Base-by-base conservation (phyloP, 2,329 filamentous ascomycete genomes). In the Cryphonectria parasitica region DNA sequence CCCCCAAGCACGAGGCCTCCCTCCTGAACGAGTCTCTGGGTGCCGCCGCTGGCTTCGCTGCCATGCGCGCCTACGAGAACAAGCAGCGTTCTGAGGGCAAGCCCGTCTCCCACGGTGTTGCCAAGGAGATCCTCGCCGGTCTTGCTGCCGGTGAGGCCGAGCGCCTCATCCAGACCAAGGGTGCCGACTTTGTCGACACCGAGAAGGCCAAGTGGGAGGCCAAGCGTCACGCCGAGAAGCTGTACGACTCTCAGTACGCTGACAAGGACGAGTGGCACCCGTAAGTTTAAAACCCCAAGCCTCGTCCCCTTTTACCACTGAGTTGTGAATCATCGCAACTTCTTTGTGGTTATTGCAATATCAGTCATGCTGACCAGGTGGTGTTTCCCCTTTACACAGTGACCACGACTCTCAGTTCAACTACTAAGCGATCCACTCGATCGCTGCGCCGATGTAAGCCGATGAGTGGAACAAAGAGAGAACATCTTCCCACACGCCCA, bases 61-160 rank as follows among this genome's bases (percentile, higher is more conserved):
- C 90, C 76, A 92, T 95, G 87, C 94, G 94, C 85, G 84, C 90
- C 31, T 95, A 90, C 77, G 92, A 95, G 82, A 90, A 94, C 80
- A 85, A 88, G 76, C 91, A 94, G 83, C 90, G 91, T 77, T 84
- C 82, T 69, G 85, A 92, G 79, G 92, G 90, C 89, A 83, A 94
- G 84, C 79, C 86, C 8, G 90, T 95, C 76, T 87, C 85, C 74
- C 92, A 95, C 83, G 83, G 82, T 58, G 91, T 93, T 77, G 93
- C 93, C 78, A 95, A 95, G 84, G 92, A 95, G 83, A 79, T 92
- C 61, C 81, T 95, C 43, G 91, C 87, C 22, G 92, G 90, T 71
- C 84, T 95, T 69, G 92, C 90, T 39, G 92, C 88, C 64, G 91
- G 88, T 73, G 91, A 94, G 82, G 87, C 93, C 77, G 92, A 95